These are phyloP conservation scores for Thalassiosira hispida DNA, from an alignment of 352 stramenopile genomes.

Conservation along the genomic window DNA sequence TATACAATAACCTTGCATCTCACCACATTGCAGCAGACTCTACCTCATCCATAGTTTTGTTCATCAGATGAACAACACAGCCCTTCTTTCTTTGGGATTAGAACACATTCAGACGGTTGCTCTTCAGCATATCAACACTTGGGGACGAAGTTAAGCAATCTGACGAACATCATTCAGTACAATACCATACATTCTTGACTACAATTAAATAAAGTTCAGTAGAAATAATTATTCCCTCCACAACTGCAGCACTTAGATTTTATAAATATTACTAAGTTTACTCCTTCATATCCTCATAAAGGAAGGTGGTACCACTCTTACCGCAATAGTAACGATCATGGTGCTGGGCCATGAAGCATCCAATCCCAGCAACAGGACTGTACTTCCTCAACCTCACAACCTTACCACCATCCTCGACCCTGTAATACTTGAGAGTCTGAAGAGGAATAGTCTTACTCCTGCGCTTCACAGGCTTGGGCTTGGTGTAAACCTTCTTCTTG, in stretches of 20 bases:
- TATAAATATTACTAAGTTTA: no score
- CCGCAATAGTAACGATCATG: constrained; percentile 99
- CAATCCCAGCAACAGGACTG: constrained; percentile 95
- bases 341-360: constrained; percentile 99
- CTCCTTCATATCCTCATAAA: constrained; percentile 88
- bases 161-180: no score
- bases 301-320: constrained; percentile 97
- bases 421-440: constrained; percentile 87
- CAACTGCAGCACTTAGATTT: no score
- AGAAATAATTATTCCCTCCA: no score
- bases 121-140: no score
- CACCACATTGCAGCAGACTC: constrained; percentile 21
- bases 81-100: no score
- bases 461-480: constrained; percentile 99
- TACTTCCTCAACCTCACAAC: constrained; percentile 98
- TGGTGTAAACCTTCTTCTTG: constrained; percentile 99
- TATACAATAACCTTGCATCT: constrained; percentile 15
- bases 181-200: no score
- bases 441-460: constrained; percentile 90
- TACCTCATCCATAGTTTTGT: constrained; percentile 23
- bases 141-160: no score
- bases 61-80: no score
- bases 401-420: constrained; percentile 89
- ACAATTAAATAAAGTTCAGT: no score
- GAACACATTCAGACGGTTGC: no score